Evolutionary conservation across 345 rosid genomes (phyloP).

Genomic region (Murraya koenigii): DNA sequence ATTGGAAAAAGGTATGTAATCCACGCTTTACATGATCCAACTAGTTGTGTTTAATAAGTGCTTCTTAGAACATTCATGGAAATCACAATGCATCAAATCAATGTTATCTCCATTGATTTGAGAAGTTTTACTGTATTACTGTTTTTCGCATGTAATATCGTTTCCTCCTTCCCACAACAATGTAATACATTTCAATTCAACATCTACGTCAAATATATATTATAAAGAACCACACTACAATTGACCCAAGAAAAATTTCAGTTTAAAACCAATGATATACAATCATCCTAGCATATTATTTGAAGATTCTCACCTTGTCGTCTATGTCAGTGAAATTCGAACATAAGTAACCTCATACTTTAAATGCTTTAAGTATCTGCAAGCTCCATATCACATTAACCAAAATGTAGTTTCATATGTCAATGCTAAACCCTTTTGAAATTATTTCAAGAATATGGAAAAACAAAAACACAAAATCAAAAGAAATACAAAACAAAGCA

Average conservation of each 20-base stretch:
- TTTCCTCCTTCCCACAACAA: background rate
- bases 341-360: constrained; percentile 74
- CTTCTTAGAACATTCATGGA: background rate
- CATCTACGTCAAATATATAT: background rate
- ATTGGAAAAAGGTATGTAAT: background rate
- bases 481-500: background rate
- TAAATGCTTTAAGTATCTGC: constrained; percentile 68
- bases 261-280: background rate
- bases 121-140: background rate
- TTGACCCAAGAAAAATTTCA: background rate
- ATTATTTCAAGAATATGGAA: background rate
- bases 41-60: background rate
- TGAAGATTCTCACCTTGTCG: constrained; percentile 59
- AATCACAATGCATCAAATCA: background rate
- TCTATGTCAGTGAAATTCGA: constrained; percentile 90
- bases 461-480: background rate
- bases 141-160: background rate
- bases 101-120: background rate
- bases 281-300: background rate
- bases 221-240: background rate
- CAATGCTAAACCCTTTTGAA: background rate
- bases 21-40: background rate
- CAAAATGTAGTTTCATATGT: background rate
- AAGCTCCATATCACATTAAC: constrained; percentile 18
- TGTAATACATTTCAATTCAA: background rate